Evolutionary conservation across 1,284 basidiomycete genomes (phyloP).

Genomic region (Rhizopogon parksii): DNA sequence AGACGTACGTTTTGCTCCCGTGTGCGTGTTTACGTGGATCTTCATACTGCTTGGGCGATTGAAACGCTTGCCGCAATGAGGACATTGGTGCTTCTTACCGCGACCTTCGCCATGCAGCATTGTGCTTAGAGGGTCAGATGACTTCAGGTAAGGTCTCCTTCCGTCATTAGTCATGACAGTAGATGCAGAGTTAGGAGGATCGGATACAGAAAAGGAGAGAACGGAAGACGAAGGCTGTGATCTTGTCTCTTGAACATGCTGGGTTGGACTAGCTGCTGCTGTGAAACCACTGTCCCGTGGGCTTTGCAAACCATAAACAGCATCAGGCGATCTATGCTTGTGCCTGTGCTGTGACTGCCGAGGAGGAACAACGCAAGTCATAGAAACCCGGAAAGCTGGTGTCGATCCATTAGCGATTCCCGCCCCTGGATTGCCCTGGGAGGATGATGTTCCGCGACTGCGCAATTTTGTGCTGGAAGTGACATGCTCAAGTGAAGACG

Average conservation of each 20-base stretch:
- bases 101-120: constrained; percentile 25
- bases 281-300: background rate
- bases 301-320: background rate
- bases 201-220: constrained; percentile 27
- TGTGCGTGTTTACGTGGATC: constrained; percentile 73
- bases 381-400: constrained; percentile 32
- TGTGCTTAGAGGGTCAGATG: constrained; percentile 20
- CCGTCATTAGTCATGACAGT: constrained; percentile 24
- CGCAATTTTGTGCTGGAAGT: constrained; percentile 35
- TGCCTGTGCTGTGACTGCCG: constrained; percentile 4
- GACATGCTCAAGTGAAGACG: constrained; percentile 38
- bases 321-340: background rate
- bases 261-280: background rate
- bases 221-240: constrained; percentile 25
- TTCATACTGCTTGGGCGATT: constrained; percentile 71
- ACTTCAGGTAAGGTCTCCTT: constrained; percentile 24
- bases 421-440: constrained; percentile 9
- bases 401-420: constrained; percentile 29
- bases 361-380: constrained; percentile 10
- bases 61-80: constrained; percentile 63
- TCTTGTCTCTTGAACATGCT: constrained; percentile 8
- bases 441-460: constrained; percentile 18
- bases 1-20: constrained; percentile 65
- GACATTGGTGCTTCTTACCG: constrained; percentile 54
- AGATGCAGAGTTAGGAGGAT: constrained; percentile 19